Conservation (phyloP, 208 protist species). For the Phytomonas serpens region DNA sequence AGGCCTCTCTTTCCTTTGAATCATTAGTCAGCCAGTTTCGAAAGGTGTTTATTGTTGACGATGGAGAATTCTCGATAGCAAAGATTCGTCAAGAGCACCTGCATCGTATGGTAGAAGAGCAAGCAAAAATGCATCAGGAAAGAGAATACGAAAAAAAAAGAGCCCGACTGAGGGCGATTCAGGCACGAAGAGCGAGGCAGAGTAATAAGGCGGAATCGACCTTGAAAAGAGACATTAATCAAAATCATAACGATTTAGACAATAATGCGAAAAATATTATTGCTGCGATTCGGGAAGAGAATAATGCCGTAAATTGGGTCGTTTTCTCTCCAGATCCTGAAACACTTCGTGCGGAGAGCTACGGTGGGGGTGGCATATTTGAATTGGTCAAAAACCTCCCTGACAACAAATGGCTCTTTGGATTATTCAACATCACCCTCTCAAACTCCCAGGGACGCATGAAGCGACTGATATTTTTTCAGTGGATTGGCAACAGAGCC, state of each 20-base stretch:
- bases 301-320: constrained; percentile 76
- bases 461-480: constrained; percentile 68
- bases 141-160: constrained; percentile 6
- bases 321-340: constrained; percentile 51
- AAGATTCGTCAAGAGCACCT: constrained; percentile 71
- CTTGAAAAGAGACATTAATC: not conserved
- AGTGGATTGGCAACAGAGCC: constrained; percentile 74
- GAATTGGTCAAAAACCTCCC: constrained; percentile 70
- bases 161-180: constrained; percentile 12
- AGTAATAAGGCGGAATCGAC: constrained; percentile 11
- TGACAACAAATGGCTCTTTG: constrained; percentile 68
- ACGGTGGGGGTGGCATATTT: constrained; percentile 64
- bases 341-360: constrained; percentile 28
- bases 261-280: constrained; percentile 10
- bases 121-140: constrained; percentile 51
- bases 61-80: constrained; percentile 66
- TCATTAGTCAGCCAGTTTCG: constrained; percentile 54
- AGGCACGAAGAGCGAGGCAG: constrained; percentile 12
- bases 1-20: constrained; percentile 46
- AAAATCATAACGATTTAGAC: not conserved
- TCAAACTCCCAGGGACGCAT: constrained; percentile 23
- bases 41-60: constrained; percentile 67
- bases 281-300: constrained; percentile 33
- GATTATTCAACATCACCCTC: constrained; percentile 72
- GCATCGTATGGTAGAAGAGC: constrained; percentile 37